Conservation (phyloP, 371 early-diverging fungal genomes). For the Apophysomyces sp. region DNA sequence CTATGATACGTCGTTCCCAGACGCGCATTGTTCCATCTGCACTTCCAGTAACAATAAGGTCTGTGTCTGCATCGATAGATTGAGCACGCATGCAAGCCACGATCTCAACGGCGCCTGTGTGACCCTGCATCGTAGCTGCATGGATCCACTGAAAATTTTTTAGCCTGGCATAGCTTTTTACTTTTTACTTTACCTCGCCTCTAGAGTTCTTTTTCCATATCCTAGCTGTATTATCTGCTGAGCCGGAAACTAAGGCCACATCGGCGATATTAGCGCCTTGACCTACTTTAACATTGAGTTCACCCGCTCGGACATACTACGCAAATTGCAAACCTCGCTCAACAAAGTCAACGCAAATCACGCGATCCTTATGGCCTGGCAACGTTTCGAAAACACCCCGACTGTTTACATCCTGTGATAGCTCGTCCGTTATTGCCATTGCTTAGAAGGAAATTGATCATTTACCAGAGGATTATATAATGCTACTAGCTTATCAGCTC, state of each 20-base stretch:
- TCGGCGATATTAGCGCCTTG: slow-evolving; percentile 49
- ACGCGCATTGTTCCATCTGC: slow-evolving; percentile 80
- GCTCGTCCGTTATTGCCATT: neutral
- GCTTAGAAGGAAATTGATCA: neutral
- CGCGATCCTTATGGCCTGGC: slow-evolving; percentile 77
- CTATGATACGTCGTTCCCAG: slow-evolving; percentile 61
- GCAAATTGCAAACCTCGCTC: slow-evolving; percentile 46
- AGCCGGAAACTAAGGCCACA: slow-evolving; percentile 78
- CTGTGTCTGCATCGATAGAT: slow-evolving; percentile 32
- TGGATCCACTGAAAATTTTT: slow-evolving; percentile 51
- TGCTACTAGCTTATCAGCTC: slow-evolving; percentile 71
- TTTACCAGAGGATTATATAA: slow-evolving; percentile 73
- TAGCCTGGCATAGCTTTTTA: neutral
- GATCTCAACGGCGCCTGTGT: slow-evolving; percentile 67
- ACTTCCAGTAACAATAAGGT: slow-evolving; percentile 75
- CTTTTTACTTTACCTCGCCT: slow-evolving; percentile 22
- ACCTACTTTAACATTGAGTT: slow-evolving; percentile 24
- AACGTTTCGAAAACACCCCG: slow-evolving; percentile 67
- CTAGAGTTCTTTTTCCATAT: slow-evolving; percentile 62
- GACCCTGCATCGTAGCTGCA: slow-evolving; percentile 71
- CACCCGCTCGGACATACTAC: neutral
- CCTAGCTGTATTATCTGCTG: slow-evolving; percentile 76
- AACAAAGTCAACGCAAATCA: slow-evolving; percentile 78
- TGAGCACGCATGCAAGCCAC: slow-evolving; percentile 61
- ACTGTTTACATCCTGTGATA: slow-evolving; percentile 46